Evolutionary conservation across 2,329 filamentous ascomycete species (phyloP).

Genomic region (Arachnopeziza araneosa): DNA sequence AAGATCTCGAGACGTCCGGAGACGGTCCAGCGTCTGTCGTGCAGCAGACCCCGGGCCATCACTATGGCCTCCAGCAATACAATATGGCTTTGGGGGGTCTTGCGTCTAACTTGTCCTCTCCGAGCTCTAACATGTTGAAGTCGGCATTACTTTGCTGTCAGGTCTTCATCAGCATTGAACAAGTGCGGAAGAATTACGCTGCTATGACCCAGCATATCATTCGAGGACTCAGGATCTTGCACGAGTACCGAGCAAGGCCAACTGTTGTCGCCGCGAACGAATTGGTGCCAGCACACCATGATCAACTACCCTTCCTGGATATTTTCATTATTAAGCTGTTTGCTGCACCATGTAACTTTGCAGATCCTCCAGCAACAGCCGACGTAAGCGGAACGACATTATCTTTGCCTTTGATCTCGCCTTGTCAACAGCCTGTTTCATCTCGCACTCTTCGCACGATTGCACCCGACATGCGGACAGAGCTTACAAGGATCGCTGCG

Average conservation of each 20-base stretch:
- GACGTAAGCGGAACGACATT: conserved; percentile 13
- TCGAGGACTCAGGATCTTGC: conserved; percentile 40
- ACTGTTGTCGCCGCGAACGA: conserved; percentile 22
- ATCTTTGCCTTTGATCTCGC: conserved; percentile 18
- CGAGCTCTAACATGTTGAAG: conserved; percentile 28
- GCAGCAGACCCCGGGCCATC: conserved; percentile 29
- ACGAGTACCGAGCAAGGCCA: conserved; percentile 36
- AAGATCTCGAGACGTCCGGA: conserved; percentile 34
- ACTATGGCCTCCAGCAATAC: conserved; percentile 39
- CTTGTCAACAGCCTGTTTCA: conserved; percentile 21
- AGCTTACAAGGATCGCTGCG: conserved; percentile 31
- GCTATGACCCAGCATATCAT: conserved; percentile 40
- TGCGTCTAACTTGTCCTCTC: conserved; percentile 34
- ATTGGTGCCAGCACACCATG: conserved; percentile 31
- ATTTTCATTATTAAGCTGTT: conserved; percentile 40
- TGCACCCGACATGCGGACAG: conserved; percentile 34
- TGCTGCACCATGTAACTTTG: conserved; percentile 38
- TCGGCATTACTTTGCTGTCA: conserved; percentile 42
- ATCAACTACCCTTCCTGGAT: conserved; percentile 35
- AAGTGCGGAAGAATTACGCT: conserved; percentile 36
- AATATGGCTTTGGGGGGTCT: conserved; percentile 37
- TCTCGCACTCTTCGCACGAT: conserved; percentile 28
- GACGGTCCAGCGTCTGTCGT: conserved; percentile 22
- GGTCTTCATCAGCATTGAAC: conserved; percentile 43
- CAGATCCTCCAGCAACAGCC: conserved; percentile 26